Base-by-base conservation (phyloP, 129 eudicot genomes). In the Lonicera japonica region DNA sequence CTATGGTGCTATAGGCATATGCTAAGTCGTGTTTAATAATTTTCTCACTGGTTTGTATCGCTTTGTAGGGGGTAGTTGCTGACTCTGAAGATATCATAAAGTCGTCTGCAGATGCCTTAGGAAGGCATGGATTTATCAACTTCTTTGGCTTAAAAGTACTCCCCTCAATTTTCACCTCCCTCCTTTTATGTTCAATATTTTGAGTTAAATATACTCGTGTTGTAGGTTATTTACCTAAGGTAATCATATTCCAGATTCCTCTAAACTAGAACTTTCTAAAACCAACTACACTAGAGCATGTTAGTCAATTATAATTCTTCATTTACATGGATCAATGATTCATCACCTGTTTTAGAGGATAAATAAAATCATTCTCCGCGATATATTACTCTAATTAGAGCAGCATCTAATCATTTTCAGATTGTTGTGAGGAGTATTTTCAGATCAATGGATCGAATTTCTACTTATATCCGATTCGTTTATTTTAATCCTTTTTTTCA, bases 71-170 rank as follows among this genome's bases (percentile, higher is more conserved):
- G 53, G 84, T 91, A 46, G 72, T 68, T 75, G 84, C 97, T 65
- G 96, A 84, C 22, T 82, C 77, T 23, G 95, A 87, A 61, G 95
- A 87, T 58, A 82, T 75, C n/a, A 80, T 91, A 58, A 77, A 65
- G 75, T 88, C 84, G 51, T 84, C 97, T 41, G 88, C 90, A 46
- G 83, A 79, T 70, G 87, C 94, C 72, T 71, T 91, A 46, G 96
- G 95, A 62, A 80, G 74, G 64, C 81, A 60, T 57, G 97, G 97
- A 18, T 91, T 91, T 53, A 79, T 91, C 67, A 91, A 91, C 75
- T 91, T 84, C 72, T 91, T 91, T 50, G 97, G 97, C 25, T 76
- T 91, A 78, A 96, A 91, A 86, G 97, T 91, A 70, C 48, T 6
- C 17, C 59, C 21, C 17, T 40, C 63, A n/a, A 15, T 54, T 20